Conservation (phyloP, 2,329 filamentous ascomycete species). For the Ambrosiella cleistominuta region DNA sequence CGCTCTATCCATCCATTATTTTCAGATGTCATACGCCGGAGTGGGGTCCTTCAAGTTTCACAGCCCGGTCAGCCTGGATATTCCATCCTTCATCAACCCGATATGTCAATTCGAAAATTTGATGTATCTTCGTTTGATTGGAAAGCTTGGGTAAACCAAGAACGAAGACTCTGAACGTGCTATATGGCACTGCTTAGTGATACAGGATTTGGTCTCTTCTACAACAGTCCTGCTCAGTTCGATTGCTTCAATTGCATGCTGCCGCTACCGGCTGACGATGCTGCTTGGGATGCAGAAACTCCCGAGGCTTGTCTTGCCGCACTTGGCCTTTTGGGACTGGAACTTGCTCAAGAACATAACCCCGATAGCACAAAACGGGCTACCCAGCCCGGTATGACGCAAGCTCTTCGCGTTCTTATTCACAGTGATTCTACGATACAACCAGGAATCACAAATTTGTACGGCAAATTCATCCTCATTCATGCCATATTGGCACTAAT, state of each 20-base stretch:
- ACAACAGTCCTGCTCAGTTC: constrained; percentile 48
- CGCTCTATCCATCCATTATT: constrained; percentile 17
- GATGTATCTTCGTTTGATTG: constrained; percentile 42
- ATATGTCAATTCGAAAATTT: constrained; percentile 28
- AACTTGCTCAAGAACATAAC: constrained; percentile 38
- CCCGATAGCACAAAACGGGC: constrained; percentile 42
- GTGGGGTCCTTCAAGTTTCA: constrained; percentile 1
- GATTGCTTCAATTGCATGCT: constrained; percentile 46
- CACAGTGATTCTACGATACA: constrained; percentile 41
- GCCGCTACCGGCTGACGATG: constrained; percentile 56
- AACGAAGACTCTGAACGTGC: constrained; percentile 48
- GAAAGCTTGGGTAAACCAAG: constrained; percentile 51
- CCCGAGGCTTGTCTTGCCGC: constrained; percentile 44
- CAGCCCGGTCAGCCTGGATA: constrained; percentile 17
- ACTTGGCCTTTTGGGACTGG: constrained; percentile 42
- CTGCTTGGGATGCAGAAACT: constrained; percentile 51
- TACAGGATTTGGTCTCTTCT: constrained; percentile 49
- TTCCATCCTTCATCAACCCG: constrained; percentile 44
- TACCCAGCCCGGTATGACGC: constrained; percentile 47
- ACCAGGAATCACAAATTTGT: constrained; percentile 50
- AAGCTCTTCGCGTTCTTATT: constrained; percentile 43
- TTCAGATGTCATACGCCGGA: neutral
- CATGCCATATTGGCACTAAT: constrained; percentile 51
- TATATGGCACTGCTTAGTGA: constrained; percentile 49
- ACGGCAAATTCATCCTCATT: constrained; percentile 57